A percentile compares a stretch with the other conserved stretches of the same genome.
Conservation (phyloP, 257 asterid genomes). For the Solanum lignicaule region DNA sequence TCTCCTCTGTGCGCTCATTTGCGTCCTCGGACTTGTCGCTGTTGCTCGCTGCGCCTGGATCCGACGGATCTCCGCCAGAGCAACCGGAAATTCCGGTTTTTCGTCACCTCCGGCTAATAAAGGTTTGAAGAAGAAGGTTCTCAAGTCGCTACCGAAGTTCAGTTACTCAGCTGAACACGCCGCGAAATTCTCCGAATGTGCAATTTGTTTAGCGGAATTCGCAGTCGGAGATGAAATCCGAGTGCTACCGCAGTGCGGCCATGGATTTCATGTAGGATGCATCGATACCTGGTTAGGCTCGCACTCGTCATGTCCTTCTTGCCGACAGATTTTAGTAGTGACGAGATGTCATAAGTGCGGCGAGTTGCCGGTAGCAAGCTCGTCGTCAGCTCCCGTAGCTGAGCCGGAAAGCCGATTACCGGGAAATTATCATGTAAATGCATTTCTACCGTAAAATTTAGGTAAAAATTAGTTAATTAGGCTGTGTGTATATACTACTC, state of each 20-base stretch:
- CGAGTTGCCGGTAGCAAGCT: constrained; percentile 3
- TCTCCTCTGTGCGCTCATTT: background rate
- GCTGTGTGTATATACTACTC: background rate
- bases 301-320: constrained; percentile 19
- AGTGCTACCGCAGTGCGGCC: constrained; percentile 19
- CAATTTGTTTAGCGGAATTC: constrained; percentile 20
- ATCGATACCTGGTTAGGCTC: constrained; percentile 19
- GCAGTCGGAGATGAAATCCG: constrained; percentile 7
- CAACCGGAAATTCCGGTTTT: background rate
- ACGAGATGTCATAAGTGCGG: constrained; percentile 12
- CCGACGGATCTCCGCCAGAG: constrained; percentile 6
- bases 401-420: background rate
- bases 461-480: background rate
- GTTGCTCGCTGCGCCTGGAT: background rate
- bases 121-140: constrained; percentile 12
- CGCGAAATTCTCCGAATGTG: constrained; percentile 5
- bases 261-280: constrained; percentile 17
- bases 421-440: background rate
- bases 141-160: constrained; percentile 13
- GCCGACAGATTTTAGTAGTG: constrained; percentile 10
- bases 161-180: background rate
- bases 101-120: constrained; percentile 2
- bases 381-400: background rate
- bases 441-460: background rate
- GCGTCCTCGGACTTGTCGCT: background rate